phyloP scores from a whole-genome alignment of 495 filamentous ascomycete species.

The Tuber indicum region DNA sequence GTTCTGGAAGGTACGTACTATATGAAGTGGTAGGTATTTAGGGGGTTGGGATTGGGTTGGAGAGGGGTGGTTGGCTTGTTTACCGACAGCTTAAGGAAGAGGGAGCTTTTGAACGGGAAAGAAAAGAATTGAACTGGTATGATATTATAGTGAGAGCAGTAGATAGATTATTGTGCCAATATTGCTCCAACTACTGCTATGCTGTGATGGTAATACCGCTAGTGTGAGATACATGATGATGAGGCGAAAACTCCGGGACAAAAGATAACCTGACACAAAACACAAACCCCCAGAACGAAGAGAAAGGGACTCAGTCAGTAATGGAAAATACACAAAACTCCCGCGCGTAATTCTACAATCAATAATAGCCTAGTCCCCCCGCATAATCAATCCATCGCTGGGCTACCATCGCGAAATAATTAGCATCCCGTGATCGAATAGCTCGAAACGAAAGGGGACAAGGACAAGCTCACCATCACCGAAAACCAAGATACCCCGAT shows the following conservation, averaged over 20 bases:
- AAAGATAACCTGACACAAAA: background rate
- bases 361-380: background rate
- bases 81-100: too few species aligned
- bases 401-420: background rate
- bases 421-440: background rate
- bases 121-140: background rate
- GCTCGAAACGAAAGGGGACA: background rate
- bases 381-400: background rate
- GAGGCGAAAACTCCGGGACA: slow-evolving; percentile 4
- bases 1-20: background rate
- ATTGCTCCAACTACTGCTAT: slow-evolving; percentile 4
- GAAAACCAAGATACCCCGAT: background rate
- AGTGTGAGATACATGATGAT: background rate
- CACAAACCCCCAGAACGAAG: background rate
- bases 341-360: background rate
- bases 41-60: background rate
- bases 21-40: background rate
- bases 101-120: background rate
- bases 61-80: too few species aligned
- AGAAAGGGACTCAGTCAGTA: background rate
- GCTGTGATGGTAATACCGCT: background rate
- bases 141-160: background rate
- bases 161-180: slow-evolving; percentile 5
- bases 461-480: background rate
- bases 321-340: background rate